Conservation (phyloP, 805 yeast species). For the Lipomyces spencermartinsiae region DNA sequence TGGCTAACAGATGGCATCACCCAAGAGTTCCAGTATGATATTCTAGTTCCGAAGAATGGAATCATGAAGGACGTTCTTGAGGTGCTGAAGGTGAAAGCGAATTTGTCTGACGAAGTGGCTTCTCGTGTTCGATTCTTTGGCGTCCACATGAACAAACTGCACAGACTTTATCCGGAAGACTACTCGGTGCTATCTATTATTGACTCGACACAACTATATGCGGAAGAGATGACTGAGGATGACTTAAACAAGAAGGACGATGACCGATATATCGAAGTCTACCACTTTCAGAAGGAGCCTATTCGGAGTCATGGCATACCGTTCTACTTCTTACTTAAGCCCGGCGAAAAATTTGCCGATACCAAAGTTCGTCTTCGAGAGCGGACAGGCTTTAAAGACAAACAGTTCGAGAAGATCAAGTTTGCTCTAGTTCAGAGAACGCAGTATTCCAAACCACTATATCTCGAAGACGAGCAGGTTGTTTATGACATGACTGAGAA, state of each 20-base stretch:
- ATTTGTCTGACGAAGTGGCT: slow-evolving; percentile 54
- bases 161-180: slow-evolving; percentile 25
- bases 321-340: slow-evolving; percentile 73
- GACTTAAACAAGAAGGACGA: slow-evolving; percentile 40
- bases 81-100: slow-evolving; percentile 60
- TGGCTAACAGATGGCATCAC: slow-evolving; percentile 79
- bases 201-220: slow-evolving; percentile 56
- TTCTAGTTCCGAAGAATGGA: slow-evolving; percentile 69
- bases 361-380: slow-evolving; percentile 72
- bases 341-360: slow-evolving; percentile 67
- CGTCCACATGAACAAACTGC: slow-evolving; percentile 35
- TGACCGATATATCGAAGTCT: slow-evolving; percentile 60
- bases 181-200: slow-evolving; percentile 31
- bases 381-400: slow-evolving; percentile 75
- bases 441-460: slow-evolving; percentile 46
- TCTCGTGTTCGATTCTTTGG: slow-evolving; percentile 28
- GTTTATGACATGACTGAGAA: slow-evolving; percentile 62
- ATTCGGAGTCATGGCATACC: slow-evolving; percentile 80
- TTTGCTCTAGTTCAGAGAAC: slow-evolving; percentile 59
- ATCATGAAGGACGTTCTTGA: slow-evolving; percentile 61
- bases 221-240: slow-evolving; percentile 44
- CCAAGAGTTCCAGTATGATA: slow-evolving; percentile 70
- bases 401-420: slow-evolving; percentile 70
- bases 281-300: slow-evolving; percentile 77
- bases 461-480: slow-evolving; percentile 55